Base-by-base conservation (phyloP, 306 rosid species). In the Elaeagnus macrophylla region DNA sequence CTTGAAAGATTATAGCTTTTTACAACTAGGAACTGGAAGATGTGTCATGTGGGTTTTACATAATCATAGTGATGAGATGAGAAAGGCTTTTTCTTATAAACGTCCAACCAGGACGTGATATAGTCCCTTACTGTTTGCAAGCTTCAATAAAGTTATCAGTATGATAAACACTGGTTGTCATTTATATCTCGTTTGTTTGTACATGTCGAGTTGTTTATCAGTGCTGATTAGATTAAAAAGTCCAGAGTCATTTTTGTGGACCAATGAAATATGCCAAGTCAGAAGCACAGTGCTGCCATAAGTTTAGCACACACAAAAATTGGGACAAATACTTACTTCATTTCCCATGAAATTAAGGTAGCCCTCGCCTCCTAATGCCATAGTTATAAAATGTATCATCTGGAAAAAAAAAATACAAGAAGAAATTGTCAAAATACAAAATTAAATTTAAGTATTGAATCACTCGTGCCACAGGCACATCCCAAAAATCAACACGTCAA, bases 321-420 rank as follows among this genome's bases (percentile, higher is more conserved):
- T 43, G 54, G 65, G 48, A 45, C 67, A 46, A 61, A 54, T 36
- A 54, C 76, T 66, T 73, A 90, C 97, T 94, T 90, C 97, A 72
- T 90, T 90, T 71, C 95, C 95, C 97, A 90, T 90, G 77, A 90
- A 90, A 71, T 83, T 90, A 56, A 90, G 97, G 74, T 90, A 90
- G 65, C 97, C 95, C 58, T 86, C 97, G 48, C 97, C 97, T 57
- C 97, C 97, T 60, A 90, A 69, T 55, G 97, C 85, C 95, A 90
- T 80, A 54, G 97, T 83, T 69, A 90, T 60, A 70, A 90, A 86
- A 66, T 90, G 97, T 79, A 90, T 80, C 94, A 90, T 90, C 97
- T 90, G 81, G 56, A 61, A 74, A 73, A 48, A 67, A 16, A 63
- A 47, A 67, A 63, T 61, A 56, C 57, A 57, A 16, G 59, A 46